Conservation (phyloP, 2,329 filamentous ascomycete species). For the Sarocladiaceae sp. region DNA sequence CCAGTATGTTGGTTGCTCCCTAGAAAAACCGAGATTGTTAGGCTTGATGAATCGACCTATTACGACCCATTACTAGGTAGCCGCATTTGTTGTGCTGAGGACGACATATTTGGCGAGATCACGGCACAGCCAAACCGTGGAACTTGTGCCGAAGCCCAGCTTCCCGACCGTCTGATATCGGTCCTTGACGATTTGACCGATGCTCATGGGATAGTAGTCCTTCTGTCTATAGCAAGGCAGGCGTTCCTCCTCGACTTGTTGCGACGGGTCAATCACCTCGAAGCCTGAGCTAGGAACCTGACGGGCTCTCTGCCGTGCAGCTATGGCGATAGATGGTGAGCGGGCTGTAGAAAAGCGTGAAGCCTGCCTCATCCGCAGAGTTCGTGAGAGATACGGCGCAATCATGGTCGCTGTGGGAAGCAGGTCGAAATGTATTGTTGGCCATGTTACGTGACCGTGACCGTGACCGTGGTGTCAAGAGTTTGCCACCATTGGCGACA, state of each 20-base stretch:
- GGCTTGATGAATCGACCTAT: constrained; percentile 25
- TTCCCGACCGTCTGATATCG: constrained; percentile 30
- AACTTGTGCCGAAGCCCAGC: constrained; percentile 23
- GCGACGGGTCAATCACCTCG: constrained; percentile 13
- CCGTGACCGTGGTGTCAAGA: too few species aligned
- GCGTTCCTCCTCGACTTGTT: constrained; percentile 22
- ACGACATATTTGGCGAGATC: constrained; percentile 11
- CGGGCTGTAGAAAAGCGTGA: background rate
- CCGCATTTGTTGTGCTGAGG: constrained; percentile 25
- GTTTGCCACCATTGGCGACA: too few species aligned
- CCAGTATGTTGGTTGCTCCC: constrained; percentile 12
- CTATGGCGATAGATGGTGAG: background rate
- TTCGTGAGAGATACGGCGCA: constrained; percentile 1
- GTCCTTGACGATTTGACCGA: constrained; percentile 25
- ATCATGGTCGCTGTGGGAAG: constrained; percentile 1
- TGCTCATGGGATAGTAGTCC: constrained; percentile 28
- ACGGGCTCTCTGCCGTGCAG: constrained; percentile 6
- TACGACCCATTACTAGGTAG: constrained; percentile 16
- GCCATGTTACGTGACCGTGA: too few species aligned
- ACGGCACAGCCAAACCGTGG: constrained; percentile 25
- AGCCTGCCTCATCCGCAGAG: background rate
- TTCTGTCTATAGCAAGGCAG: constrained; percentile 19
- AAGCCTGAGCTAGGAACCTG: constrained; percentile 14
- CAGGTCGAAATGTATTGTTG: background rate
- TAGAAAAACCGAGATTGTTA: constrained; percentile 33